These are phyloP conservation scores for Aspergillus sojae DNA, from an alignment of 2,329 filamentous ascomycete genomes.

Conservation along the genomic window DNA sequence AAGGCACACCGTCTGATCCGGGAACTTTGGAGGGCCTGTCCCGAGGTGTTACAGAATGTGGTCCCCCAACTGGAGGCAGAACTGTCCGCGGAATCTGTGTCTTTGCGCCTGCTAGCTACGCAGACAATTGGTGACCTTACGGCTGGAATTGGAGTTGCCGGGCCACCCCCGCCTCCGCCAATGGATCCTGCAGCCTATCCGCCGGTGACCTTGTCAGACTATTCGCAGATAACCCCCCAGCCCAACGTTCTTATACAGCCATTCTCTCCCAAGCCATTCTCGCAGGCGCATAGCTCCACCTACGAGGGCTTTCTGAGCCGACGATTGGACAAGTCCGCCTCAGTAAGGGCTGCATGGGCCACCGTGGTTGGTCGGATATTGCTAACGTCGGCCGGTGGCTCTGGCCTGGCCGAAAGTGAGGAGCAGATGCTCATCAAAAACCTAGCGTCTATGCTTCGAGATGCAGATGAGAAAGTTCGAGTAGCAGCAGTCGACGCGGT, in stretches of 20 bases:
- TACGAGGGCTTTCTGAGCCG: conserved; percentile 86
- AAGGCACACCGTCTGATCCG: conserved; percentile 89
- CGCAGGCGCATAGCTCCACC: conserved; percentile 74
- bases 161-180: conserved; percentile 70
- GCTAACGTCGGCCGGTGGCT: conserved; percentile 86
- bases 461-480: conserved; percentile 88
- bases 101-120: conserved; percentile 83
- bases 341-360: conserved; percentile 84
- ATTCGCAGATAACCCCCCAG: conserved; percentile 53
- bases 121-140: conserved; percentile 96
- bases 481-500: conserved; percentile 86
- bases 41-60: conserved; percentile 86
- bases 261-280: conserved; percentile 85
- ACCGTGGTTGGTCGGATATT: conserved; percentile 82
- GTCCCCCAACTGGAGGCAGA: conserved; percentile 93
- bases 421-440: conserved; percentile 73
- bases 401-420: conserved; percentile 82
- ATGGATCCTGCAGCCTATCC: conserved; percentile 86
- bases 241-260: conserved; percentile 75
- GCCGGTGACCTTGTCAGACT: conserved; percentile 52
- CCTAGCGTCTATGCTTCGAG: conserved; percentile 78
- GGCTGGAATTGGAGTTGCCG: conserved; percentile 87
- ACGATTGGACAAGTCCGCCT: conserved; percentile 80
- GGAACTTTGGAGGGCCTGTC: conserved; percentile 91
- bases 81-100: conserved; percentile 83